Evolutionary conservation across 2,329 filamentous ascomycete genomes (phyloP).

Genomic region (Dactylellina parvicollis): DNA sequence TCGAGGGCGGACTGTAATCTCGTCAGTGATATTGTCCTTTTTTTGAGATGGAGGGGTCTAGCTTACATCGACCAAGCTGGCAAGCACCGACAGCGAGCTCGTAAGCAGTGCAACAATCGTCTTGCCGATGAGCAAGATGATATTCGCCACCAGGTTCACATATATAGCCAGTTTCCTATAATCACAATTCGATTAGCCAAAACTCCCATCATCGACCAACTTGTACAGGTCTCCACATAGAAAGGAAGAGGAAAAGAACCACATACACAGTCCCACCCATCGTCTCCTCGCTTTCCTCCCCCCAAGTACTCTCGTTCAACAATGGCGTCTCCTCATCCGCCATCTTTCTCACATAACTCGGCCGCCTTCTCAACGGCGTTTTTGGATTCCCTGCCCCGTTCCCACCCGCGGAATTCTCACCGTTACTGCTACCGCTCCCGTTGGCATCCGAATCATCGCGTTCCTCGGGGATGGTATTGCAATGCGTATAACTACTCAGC

Average conservation of each 20-base stretch:
- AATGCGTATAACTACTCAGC: slow-evolving; percentile 68
- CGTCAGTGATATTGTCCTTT: not conserved
- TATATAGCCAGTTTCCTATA: slow-evolving; percentile 79
- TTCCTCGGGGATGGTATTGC: slow-evolving; percentile 26
- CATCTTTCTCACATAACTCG: slow-evolving; percentile 82
- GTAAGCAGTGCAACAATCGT: slow-evolving; percentile 79
- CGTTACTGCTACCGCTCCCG: too few relatives aligned
- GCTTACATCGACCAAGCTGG: slow-evolving; percentile 74
- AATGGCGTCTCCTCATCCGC: slow-evolving; percentile 74
- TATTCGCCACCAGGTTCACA: slow-evolving; percentile 82
- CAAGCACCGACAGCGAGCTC: slow-evolving; percentile 81
- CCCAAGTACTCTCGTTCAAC: slow-evolving; percentile 62
- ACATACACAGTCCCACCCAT: slow-evolving; percentile 53
- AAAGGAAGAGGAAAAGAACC: not conserved
- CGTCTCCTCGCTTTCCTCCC: slow-evolving; percentile 35
- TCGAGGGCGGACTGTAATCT: slow-evolving; percentile 70
- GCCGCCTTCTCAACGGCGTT: slow-evolving; percentile 54
- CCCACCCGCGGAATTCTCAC: not conserved
- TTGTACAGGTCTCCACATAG: not conserved
- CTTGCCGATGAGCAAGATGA: slow-evolving; percentile 78
- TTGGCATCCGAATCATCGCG: not conserved
- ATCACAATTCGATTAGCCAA: not conserved
- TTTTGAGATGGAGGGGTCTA: not conserved
- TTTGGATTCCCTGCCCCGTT: slow-evolving; percentile 3
- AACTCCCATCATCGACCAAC: not conserved